Evolutionary conservation across 495 filamentous ascomycete species (phyloP).

Genomic region (Melanomma pulvis-pyrius): DNA sequence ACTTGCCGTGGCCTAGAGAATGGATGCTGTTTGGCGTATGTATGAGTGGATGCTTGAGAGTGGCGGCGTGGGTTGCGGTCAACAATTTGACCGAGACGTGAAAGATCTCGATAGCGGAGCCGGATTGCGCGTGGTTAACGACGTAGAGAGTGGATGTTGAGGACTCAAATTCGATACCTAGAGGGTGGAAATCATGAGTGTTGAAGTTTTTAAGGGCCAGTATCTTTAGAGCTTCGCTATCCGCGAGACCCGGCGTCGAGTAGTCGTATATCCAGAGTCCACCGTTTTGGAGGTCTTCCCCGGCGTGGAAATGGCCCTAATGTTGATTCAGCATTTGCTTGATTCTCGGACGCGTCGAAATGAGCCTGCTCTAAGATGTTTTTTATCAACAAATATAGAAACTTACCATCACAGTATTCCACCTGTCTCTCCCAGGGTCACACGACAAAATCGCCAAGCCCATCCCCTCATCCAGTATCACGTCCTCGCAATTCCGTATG

Average conservation of each 20-base stretch:
- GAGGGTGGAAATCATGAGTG: conserved; percentile 48
- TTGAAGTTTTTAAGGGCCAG: conserved; percentile 44
- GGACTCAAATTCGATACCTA: conserved; percentile 51
- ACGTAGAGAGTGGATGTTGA: conserved; percentile 45
- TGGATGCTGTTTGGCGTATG: conserved; percentile 41
- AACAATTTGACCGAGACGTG: conserved; percentile 4
- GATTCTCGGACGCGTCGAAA: not conserved
- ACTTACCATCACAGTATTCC: conserved; percentile 54
- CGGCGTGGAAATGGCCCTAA: conserved; percentile 42
- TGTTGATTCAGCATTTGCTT: not conserved
- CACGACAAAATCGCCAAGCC: conserved; percentile 15
- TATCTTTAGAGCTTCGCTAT: conserved; percentile 36
- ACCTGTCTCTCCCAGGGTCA: conserved; percentile 46
- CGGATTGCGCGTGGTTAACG: conserved; percentile 37
- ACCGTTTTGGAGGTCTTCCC: conserved; percentile 37
- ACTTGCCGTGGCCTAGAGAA: conserved; percentile 19
- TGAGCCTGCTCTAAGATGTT: not conserved
- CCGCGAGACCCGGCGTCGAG: conserved; percentile 20
- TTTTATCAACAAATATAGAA: not conserved
- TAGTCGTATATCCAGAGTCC: conserved; percentile 49
- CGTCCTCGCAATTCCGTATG: conserved; percentile 56
- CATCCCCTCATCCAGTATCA: conserved; percentile 43
- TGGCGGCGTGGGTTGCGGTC: conserved; percentile 23
- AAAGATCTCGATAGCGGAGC: conserved; percentile 39
- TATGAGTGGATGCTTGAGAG: conserved; percentile 29